Conservation (phyloP, 1,284 basidiomycete genomes). For the Coniophora puteana region DNA sequence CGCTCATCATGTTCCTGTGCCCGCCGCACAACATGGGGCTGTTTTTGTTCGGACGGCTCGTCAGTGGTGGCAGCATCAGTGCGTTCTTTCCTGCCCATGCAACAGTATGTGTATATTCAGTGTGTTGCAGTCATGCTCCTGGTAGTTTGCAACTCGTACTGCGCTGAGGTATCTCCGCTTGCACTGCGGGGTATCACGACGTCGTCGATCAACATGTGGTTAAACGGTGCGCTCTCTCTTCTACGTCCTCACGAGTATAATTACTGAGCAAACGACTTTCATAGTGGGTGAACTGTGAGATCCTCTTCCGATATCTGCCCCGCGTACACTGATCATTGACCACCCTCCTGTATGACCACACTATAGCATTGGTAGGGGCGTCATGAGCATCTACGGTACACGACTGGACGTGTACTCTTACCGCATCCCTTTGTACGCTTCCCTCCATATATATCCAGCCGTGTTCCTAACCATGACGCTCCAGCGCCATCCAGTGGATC, state of each 20-base stretch:
- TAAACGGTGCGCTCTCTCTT: conserved; percentile 16
- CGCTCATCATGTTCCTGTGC: conserved; percentile 24
- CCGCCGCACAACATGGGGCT: conserved; percentile 20
- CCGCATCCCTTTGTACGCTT: conserved; percentile 23
- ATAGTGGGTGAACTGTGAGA: conserved; percentile 25
- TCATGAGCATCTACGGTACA: conserved; percentile 20
- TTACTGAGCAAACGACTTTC: too few relatives aligned
- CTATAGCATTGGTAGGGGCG: conserved; percentile 7
- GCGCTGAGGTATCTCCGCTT: conserved; percentile 27
- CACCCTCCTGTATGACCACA: not conserved
- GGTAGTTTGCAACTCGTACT: conserved; percentile 22
- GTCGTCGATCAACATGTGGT: conserved; percentile 24
- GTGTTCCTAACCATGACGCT: too few relatives aligned
- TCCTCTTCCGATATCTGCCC: too few relatives aligned
- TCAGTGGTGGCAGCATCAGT: conserved; percentile 23
- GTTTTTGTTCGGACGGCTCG: conserved; percentile 24
- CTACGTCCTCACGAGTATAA: too few relatives aligned
- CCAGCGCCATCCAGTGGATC: conserved; percentile 27
- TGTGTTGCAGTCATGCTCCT: conserved; percentile 28
- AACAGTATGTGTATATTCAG: too few relatives aligned
- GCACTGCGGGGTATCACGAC: conserved; percentile 25
- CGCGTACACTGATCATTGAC: too few relatives aligned
- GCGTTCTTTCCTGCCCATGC: too few relatives aligned
- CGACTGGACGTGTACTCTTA: conserved; percentile 21
- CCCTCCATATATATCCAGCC: not conserved